A percentile compares a stretch with the other conserved stretches of the same genome.
These are phyloP conservation scores for Macrophomina tecta DNA, from an alignment of 2,329 filamentous ascomycete species.

Conservation along the genomic window DNA sequence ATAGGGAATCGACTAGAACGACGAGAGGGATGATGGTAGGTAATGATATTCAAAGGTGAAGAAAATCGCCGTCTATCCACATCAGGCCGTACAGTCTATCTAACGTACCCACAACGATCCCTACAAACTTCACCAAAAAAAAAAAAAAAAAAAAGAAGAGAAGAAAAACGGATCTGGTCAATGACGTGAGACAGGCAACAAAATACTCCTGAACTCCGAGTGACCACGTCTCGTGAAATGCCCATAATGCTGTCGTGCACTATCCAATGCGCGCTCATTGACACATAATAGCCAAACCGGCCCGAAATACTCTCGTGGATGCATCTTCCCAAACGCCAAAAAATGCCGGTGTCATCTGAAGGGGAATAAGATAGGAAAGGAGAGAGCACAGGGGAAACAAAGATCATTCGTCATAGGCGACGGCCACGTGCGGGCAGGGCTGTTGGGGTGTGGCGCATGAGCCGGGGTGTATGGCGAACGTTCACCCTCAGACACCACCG, in stretches of 20 bases:
- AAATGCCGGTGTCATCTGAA: slow-evolving; percentile 15
- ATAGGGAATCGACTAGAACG: not conserved
- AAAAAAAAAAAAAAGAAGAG: too few relatives aligned
- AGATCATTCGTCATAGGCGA: not conserved
- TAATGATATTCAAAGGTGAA: slow-evolving; percentile 15
- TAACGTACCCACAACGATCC: slow-evolving; percentile 11
- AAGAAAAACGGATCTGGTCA: not conserved
- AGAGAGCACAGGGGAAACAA: not conserved
- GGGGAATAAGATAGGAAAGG: not conserved
- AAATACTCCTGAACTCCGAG: slow-evolving; percentile 14
- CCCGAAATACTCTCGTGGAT: not conserved
- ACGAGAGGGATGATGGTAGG: not conserved
- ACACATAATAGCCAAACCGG: not conserved
- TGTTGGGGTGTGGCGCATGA: slow-evolving; percentile 1
- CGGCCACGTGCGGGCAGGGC: not conserved
- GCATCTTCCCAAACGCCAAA: slow-evolving; percentile 2
- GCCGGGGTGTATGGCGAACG: not conserved
- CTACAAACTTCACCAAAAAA: not conserved
- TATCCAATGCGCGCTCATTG: slow-evolving; percentile 1
- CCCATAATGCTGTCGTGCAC: not conserved
- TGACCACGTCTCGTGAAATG: slow-evolving; percentile 10
- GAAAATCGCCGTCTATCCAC: slow-evolving; percentile 5
- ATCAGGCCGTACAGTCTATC: slow-evolving; percentile 2
- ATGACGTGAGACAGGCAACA: not conserved
- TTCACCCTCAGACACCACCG: slow-evolving; percentile 21